A percentile compares a stretch with the other conserved stretches of the same genome.
These are phyloP conservation scores for Phlebopus sp. DNA, from an alignment of 1,284 basidiomycete genomes.

Conservation along the genomic window DNA sequence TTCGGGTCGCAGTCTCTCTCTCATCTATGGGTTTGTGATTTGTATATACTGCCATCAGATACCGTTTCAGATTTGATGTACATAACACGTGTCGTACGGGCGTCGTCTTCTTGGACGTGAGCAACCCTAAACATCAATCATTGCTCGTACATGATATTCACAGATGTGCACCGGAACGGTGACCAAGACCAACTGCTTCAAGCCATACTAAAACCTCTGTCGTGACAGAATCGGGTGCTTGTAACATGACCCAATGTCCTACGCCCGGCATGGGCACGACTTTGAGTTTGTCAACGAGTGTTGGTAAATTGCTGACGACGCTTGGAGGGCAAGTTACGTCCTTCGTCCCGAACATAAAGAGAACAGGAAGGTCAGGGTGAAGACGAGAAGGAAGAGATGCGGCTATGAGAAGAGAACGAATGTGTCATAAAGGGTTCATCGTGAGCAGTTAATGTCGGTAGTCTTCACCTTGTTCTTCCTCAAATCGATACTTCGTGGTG, in stretches of 20 bases:
- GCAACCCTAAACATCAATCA: too few species aligned
- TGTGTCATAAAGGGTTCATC: slow-evolving; percentile 2
- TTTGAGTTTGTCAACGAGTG: slow-evolving; percentile 48
- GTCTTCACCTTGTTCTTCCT: slow-evolving; percentile 57
- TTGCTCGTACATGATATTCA: slow-evolving; percentile 5
- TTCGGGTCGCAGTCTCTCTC: too few species aligned
- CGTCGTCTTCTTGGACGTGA: too few species aligned
- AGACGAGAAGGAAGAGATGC: slow-evolving; percentile 43
- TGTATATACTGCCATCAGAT: too few species aligned
- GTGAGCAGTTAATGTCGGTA: not conserved
- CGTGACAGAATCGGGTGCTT: slow-evolving; percentile 52
- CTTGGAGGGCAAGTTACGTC: slow-evolving; percentile 43
- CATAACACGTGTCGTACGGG: too few species aligned
- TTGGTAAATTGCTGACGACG: slow-evolving; percentile 41
- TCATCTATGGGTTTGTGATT: too few species aligned
- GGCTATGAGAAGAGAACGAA: slow-evolving; percentile 1
- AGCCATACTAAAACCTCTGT: slow-evolving; percentile 48
- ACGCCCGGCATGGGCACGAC: slow-evolving; percentile 47
- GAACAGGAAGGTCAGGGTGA: slow-evolving; percentile 48
- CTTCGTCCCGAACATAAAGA: slow-evolving; percentile 58
- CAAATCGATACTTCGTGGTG: slow-evolving; percentile 50
- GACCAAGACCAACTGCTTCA: slow-evolving; percentile 11
- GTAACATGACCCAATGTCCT: slow-evolving; percentile 69
- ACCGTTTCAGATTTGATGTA: not conserved
- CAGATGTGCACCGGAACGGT: not conserved